Base-by-base conservation (phyloP, 768 basidiomycete genomes). In the Trametes villosa region DNA sequence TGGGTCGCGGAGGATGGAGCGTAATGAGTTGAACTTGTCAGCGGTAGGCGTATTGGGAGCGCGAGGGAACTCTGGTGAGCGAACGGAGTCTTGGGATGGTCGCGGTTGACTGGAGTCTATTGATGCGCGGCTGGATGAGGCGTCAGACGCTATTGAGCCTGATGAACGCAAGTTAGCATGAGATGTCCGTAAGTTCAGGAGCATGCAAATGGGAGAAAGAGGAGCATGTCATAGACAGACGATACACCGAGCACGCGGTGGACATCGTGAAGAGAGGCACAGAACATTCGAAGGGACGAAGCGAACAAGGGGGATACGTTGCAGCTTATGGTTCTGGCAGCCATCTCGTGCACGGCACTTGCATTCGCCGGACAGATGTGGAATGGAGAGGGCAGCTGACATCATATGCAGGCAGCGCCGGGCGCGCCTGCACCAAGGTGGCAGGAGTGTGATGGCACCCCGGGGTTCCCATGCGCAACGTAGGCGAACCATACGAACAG, bases 1-100 rank as follows among this genome's bases (percentile, higher is more conserved):
- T 4, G 81, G 82, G 61, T 87, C 85, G 41, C 87, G 86, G 27
- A 91, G 79, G 63, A 91, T 91, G 17, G 89, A 90, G 15, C 88
- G 83, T 6, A 88, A 78, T 13, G 88, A 89, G 53, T 79, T 81
- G 59, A 73, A 78, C 58, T 63, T 57, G 34, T 75, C 72, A 26
- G 80, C 76, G 45, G 70, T 24, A 59, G 77, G 54, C 67, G 77
- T 70, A 66, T 70, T 62, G 68, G 77, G 69, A n/a, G 74, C 53
- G 40, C 57, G 58, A 59, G 61, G 67, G 30, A 71, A 64, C 6
- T 62, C 36, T 12, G 71, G 73, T 7, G 66, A 66, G n/a, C 70
- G 59, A 1, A 59, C 33, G 15, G 68, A 57, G 48, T 76, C 71
- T 29, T 69, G 62, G 17, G 71, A 71, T 11, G 60, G 57, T 8